Conservation (phyloP, 2,329 filamentous ascomycete species). For the Cryphonectria parasitica region DNA sequence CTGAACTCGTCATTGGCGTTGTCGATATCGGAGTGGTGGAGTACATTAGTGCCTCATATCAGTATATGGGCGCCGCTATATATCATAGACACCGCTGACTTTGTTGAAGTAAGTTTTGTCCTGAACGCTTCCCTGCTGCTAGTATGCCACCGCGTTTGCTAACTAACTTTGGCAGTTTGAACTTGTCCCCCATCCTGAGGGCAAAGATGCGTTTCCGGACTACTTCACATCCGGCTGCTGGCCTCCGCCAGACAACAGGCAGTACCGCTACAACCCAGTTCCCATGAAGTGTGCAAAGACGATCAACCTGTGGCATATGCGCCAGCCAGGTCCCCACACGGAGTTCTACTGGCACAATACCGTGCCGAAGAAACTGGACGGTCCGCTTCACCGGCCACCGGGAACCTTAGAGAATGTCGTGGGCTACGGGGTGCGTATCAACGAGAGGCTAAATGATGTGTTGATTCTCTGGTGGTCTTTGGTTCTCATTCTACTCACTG, state of each 20-base stretch:
- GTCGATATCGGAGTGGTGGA: not conserved
- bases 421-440: not conserved
- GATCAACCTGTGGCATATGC: not conserved
- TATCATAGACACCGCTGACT: not conserved
- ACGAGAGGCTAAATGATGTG: not conserved
- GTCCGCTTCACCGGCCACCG: not conserved
- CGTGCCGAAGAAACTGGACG: not conserved
- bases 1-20: not conserved
- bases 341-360: not conserved
- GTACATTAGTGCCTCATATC: not conserved
- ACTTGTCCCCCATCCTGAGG: not conserved
- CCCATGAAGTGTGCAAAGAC: not conserved
- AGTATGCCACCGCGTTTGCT: not conserved
- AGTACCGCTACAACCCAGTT: not conserved
- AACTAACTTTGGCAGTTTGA: not conserved
- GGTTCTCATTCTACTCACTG: not conserved
- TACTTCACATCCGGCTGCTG: not conserved
- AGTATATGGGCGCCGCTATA: not conserved
- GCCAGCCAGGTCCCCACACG: not conserved
- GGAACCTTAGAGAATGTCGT: not conserved
- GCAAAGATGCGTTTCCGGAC: not conserved
- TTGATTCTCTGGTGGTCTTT: not conserved
- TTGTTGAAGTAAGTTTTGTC: not conserved
- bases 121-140: not conserved
- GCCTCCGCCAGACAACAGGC: not conserved